Conservation (phyloP, 2,329 filamentous ascomycete species). For the Aspergillus arachidicola region DNA sequence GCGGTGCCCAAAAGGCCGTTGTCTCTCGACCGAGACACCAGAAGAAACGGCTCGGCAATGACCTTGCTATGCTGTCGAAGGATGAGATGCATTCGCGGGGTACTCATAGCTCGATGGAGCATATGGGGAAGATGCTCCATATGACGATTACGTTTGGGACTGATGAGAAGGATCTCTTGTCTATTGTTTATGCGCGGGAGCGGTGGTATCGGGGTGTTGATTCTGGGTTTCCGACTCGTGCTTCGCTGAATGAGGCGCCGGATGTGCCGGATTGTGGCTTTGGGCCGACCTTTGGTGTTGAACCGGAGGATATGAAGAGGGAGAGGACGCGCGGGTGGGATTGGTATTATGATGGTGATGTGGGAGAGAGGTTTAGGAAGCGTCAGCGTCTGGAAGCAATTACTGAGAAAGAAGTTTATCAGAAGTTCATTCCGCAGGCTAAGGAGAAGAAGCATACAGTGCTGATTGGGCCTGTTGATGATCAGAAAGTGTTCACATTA, state of each 20-base stretch:
- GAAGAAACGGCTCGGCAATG: conserved; percentile 24
- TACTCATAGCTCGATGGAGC: conserved; percentile 36
- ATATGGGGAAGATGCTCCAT: conserved; percentile 47
- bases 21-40: conserved; percentile 4
- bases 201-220: conserved; percentile 52
- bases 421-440: conserved; percentile 45
- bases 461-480: conserved; percentile 53
- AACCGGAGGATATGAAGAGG: conserved; percentile 41
- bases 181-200: conserved; percentile 52
- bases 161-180: conserved; percentile 51
- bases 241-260: conserved; percentile 34
- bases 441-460: conserved; percentile 43
- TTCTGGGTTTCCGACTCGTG: conserved; percentile 54
- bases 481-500: conserved; percentile 49
- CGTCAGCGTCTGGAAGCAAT: conserved; percentile 45
- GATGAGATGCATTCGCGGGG: conserved; percentile 42
- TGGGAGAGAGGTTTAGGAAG: conserved; percentile 44
- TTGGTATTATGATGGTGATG: conserved; percentile 54
- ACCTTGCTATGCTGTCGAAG: conserved; percentile 18
- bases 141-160: conserved; percentile 56
- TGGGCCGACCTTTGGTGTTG: conserved; percentile 47
- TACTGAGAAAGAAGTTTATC: conserved; percentile 36
- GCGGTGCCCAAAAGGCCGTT: conserved; percentile 13
- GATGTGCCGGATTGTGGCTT: conserved; percentile 40
- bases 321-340: conserved; percentile 54